Evolutionary conservation across 2,329 filamentous ascomycete species (phyloP), one percentile per base, ranked within the genome.

Genomic region (Pseudopithomyces chartarum): DNA sequence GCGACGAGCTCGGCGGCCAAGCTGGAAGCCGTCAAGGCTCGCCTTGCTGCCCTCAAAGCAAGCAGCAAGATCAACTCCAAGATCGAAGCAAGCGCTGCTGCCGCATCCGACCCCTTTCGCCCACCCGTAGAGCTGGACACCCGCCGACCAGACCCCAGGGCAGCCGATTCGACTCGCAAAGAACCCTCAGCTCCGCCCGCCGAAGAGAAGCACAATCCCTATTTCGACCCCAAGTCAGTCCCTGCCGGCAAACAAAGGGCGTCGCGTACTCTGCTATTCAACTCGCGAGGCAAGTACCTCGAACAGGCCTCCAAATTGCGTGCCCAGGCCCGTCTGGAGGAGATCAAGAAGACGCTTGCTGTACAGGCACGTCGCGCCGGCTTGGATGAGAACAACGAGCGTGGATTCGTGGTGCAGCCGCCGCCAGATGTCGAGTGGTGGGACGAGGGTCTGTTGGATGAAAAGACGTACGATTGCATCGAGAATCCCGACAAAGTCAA

Each of bases 361-460:
- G 90, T 90, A 64, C 88, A 92, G 66, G 90, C 92, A 11, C 86
- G 93, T 57, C 94, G 92, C 73, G 92, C 90, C n/a, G 93, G 92
- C 45, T 91, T 98, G 60, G 94, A 98, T 68, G 94, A 98, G 73
- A 94, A 96, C 59, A 87, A 90, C 47, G 94, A 99, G 75, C 96
- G 94, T 75, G 90, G 92, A 32, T 98, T 94, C 73, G 78, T 95
- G 3, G 86, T 97, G 6, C 89, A 94, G 60, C 83, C 84, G 32
- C 95, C 95, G 10, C 95, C 95, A 3, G 89, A 89, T 7, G 84
- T 98, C 40, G 95, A 99, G 75, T 99, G 95, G 95, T 98, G 94
- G 91, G 95, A 99, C 67, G 93, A 98, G 78, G 91, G 88, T 2
- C 80, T 98, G 17, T 83, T 96, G 15, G 84, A 90, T 50, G 91